Base-by-base conservation (phyloP, 208 protist genomes). In the Wallacemonas collosoma region DNA sequence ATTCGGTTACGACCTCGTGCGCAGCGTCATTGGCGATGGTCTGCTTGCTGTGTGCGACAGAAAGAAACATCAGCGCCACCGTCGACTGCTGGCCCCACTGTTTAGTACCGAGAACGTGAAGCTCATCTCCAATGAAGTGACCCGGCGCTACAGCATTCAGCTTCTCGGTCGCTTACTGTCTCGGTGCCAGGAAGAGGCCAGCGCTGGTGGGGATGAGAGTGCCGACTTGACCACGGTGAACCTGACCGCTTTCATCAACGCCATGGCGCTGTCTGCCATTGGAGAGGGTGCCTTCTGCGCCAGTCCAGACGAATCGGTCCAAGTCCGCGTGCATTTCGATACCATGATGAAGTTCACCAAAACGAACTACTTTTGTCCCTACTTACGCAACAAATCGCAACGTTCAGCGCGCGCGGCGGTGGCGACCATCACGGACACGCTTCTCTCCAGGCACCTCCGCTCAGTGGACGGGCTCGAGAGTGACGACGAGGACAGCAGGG, bases 311-410 rank as follows among this genome's bases (percentile, higher is more conserved):
- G 84, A 89, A 47, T 72, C 81, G n/a, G 62, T 80, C 17, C 56
- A 50, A 2, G 81, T 80, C 17, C 84, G 82, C 51, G 26, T 71
- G 9, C 73, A 76, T 57, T 89, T 89, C 68, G 68, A 82, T 50
- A 64, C 65, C 35, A 65, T 86, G 69, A 77, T 81, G 72, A 78
- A 68, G 54, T 73, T 86, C 40, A 75, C 76, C n/a, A 79, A 78
- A 35, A 1, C 84, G 48, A 89, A 86, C 71, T 86, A 84, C 70
- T 84, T 89, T 54, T 89, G 80, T 44, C 84, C 80, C 2, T 89
- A 84, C 64, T n/a, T 76, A 44, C 77, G 78, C 57, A 82, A 75
- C 12, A n/a, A 57, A 43, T 54, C 77, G 8, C 80, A 89, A 73
- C 67, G 61, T 11, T 69, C 77, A 39, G 84, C 80, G 2, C 75